Evolutionary conservation across 176 grass and related monocot species (phyloP).

Genomic region (Poa annua): DNA sequence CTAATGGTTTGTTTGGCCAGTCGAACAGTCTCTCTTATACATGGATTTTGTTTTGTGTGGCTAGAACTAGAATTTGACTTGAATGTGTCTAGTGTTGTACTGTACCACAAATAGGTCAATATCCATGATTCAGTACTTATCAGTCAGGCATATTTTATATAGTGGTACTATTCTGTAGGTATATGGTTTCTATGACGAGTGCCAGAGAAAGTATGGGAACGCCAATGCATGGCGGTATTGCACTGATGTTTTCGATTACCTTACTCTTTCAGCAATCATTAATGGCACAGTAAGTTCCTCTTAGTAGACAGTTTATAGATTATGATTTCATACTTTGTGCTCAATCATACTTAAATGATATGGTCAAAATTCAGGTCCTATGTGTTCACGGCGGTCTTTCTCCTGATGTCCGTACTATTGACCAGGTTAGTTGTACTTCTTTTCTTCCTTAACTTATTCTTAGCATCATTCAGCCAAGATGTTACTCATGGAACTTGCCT

Average conservation of each 20-base stretch:
- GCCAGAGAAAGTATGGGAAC: slow-evolving; percentile 99
- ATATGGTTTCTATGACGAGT: slow-evolving; percentile 99
- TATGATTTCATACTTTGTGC: slow-evolving; percentile 19
- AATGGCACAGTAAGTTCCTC: slow-evolving; percentile 81
- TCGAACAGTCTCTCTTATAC: background rate
- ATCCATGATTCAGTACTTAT: background rate
- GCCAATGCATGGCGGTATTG: slow-evolving; percentile 99
- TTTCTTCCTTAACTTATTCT: slow-evolving; percentile 26
- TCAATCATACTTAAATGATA: slow-evolving; percentile 35
- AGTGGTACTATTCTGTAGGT: slow-evolving; percentile 54
- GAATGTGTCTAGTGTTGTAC: background rate
- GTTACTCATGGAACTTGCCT: slow-evolving; percentile 10
- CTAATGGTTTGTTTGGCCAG: slow-evolving; percentile 10
- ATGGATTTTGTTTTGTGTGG: background rate
- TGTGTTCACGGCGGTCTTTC: slow-evolving; percentile 99
- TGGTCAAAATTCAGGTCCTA: slow-evolving; percentile 71
- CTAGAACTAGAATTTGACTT: background rate
- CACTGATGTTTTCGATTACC: slow-evolving; percentile 99
- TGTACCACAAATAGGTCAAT: background rate
- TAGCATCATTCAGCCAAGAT: background rate
- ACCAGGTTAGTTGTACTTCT: slow-evolving; percentile 66
- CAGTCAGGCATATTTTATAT: slow-evolving; percentile 11
- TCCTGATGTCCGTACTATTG: slow-evolving; percentile 90
- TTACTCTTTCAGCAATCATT: slow-evolving; percentile 98
- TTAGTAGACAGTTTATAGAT: background rate